phyloP scores from a whole-genome alignment of 495 filamentous ascomycete genomes.

The Penicillium argentinense region DNA sequence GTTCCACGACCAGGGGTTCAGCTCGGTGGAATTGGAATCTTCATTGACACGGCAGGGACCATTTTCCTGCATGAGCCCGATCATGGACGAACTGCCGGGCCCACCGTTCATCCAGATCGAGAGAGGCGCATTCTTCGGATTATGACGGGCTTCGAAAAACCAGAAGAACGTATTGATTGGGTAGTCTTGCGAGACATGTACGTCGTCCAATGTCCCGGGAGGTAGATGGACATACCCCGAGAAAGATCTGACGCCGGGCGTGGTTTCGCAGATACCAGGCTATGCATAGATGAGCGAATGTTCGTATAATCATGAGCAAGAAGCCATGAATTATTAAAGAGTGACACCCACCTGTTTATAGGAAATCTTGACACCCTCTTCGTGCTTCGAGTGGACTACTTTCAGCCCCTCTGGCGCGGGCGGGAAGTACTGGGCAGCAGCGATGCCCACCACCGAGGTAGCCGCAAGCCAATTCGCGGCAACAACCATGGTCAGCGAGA shows the following conservation, averaged over 20 bases:
- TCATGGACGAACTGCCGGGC: conserved; percentile 58
- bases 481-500: background rate
- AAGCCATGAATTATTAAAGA: too few relatives aligned
- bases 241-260: conserved; percentile 45
- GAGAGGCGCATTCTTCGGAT: conserved; percentile 49
- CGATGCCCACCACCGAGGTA: conserved; percentile 18
- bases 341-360: conserved; percentile 65
- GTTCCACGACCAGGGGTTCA: conserved; percentile 61
- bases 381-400: conserved; percentile 55
- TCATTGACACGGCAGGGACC: conserved; percentile 60
- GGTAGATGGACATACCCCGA: conserved; percentile 45
- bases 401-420: conserved; percentile 52
- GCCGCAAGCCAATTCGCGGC: conserved; percentile 5
- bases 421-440: conserved; percentile 53
- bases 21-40: conserved; percentile 49
- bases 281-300: conserved; percentile 20
- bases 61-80: conserved; percentile 63
- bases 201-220: conserved; percentile 33
- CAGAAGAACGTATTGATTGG: conserved; percentile 48
- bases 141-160: conserved; percentile 47
- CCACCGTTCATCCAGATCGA: conserved; percentile 59
- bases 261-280: conserved; percentile 54
- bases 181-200: conserved; percentile 33
- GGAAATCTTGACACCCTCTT: conserved; percentile 59
- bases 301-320: too few relatives aligned